Base-by-base conservation (phyloP, 1,284 basidiomycete genomes). In the Cutaneotrichosporon cavernicola region DNA sequence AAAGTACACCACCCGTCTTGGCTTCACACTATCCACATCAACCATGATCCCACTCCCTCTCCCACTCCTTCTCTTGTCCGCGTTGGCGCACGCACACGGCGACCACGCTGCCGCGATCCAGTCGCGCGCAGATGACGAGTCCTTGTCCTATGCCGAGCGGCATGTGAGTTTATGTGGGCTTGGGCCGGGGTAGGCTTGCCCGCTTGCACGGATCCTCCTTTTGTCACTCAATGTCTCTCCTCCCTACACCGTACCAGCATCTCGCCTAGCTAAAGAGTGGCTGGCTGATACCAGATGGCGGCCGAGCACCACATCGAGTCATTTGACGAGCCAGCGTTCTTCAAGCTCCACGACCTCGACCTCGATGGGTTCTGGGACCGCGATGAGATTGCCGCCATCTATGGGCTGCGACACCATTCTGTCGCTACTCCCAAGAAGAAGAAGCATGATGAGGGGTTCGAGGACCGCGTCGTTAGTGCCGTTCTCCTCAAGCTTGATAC, bases 321-420 rank as follows among this genome's bases (percentile, higher is more conserved):
- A 11, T 81, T 80, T 53, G 80, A 81, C 70, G 70, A 78, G 5
- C 72, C 76, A 34, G 70, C 77, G 6, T 81, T 81, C 71, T 81
- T 81, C 76, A 74, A 79, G 67, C 84, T 98, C 11, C 95, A 98
- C 80, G 95, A 98, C 81, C 84, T 98, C 65, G 88, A 97, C 81
- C 83, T 87, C 85, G 90, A 79, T 70, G 87, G 90, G 0, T 71
- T 83, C 46, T 91, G 90, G 88, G 87, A 90, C 78, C 82, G 84
- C 63, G 87, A 88, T 66, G 91, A 95, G 79, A 89, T 95, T 67
- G 88, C 95, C 76, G 91, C 92, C 7, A 86, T 96, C 51, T 96
- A 97, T 73, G 96, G 96, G 63, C 90, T 99, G 26, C 93, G 98
- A 80, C 97, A 99, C 79, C 86, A 95, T 65, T 92, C 92, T 72